Evolutionary conservation across 225 moss, liverwort and hornwort species (phyloP), one percentile per base, ranked within the genome.

Genomic region (Pseudoscleropodium purum): DNA sequence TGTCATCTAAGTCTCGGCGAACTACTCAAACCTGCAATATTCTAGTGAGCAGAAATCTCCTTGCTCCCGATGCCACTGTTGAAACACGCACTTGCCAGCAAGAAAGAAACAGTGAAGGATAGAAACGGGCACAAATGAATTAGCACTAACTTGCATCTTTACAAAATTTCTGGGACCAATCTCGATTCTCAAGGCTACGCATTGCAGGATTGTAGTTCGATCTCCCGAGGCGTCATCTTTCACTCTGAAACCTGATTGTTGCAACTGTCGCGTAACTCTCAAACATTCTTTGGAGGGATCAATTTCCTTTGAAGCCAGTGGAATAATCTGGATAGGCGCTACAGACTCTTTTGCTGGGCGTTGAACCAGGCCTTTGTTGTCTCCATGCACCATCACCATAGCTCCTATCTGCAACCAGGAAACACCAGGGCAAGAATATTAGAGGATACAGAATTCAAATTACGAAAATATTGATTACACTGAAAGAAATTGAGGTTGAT

Each of bases 321-420:
- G 97, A 82, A 95, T 94, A n/a, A 97, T 91, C 88, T 97, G 94
- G 80, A 96, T 90, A 18, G 95, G 97, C 61, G 96, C 95, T 62
- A 94, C 94, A 77, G 5, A 23, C 51, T 52, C 52, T 52, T 52
- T 52, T 95, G 91, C 88, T 69, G 95, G 96, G 69, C 95, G 94
- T 18, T 96, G 90, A 21, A 95, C 94, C 47, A 94, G 87, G 13
- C 98, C 95, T 86, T 95, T 94, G 92, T 96, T 92, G 90, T 96
- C 98, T 64, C 95, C 94, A 61, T 98, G 98, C 41, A 96, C 88
- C 98, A 98, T 95, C 81, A 97, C 90, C 95, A 95, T 96, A 26
- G 95, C 95, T 90, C 96, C 95, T 1, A 49, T 0, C 19, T 97
- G 90, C 81, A 79, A 88, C 47, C 64, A 74, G 7, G 34, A 62